Evolutionary conservation across 2,329 filamentous ascomycete species (phyloP).

Genomic region (Scortechinia acanthostroma): DNA sequence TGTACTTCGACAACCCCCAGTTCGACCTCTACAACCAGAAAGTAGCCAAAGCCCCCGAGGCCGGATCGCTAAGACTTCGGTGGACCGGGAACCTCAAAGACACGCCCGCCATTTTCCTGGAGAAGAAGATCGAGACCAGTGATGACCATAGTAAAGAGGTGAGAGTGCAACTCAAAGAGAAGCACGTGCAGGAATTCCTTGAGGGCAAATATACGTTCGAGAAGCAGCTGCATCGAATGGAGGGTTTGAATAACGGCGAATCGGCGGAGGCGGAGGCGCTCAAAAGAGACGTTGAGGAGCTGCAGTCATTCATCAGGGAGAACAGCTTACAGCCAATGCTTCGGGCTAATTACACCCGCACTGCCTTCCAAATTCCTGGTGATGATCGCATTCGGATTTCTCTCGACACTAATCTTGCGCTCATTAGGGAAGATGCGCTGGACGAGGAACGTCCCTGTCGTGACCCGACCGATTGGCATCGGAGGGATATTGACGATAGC

Average conservation of each 20-base stretch:
- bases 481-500: slow-evolving; percentile 52
- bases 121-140: slow-evolving; percentile 58
- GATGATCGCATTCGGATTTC: slow-evolving; percentile 59
- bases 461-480: slow-evolving; percentile 59
- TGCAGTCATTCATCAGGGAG: slow-evolving; percentile 55
- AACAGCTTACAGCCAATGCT: slow-evolving; percentile 57
- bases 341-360: slow-evolving; percentile 62
- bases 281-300: slow-evolving; percentile 46
- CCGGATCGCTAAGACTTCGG: slow-evolving; percentile 52
- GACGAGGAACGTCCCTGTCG: slow-evolving; percentile 55
- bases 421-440: slow-evolving; percentile 42
- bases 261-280: slow-evolving; percentile 40
- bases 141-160: slow-evolving; percentile 9
- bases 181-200: slow-evolving; percentile 61
- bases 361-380: slow-evolving; percentile 65
- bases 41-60: slow-evolving; percentile 45
- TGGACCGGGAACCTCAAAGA: slow-evolving; percentile 60
- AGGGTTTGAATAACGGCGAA: slow-evolving; percentile 38
- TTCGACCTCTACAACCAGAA: slow-evolving; percentile 62
- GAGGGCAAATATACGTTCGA: slow-evolving; percentile 59
- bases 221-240: slow-evolving; percentile 53
- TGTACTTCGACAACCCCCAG: slow-evolving; percentile 61
- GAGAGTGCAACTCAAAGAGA: slow-evolving; percentile 51
- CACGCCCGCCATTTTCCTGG: slow-evolving; percentile 52
- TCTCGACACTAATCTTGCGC: slow-evolving; percentile 58